Base-by-base conservation (phyloP, 1,139 yeast genomes). In the Scheffersomyces segobiensis region DNA sequence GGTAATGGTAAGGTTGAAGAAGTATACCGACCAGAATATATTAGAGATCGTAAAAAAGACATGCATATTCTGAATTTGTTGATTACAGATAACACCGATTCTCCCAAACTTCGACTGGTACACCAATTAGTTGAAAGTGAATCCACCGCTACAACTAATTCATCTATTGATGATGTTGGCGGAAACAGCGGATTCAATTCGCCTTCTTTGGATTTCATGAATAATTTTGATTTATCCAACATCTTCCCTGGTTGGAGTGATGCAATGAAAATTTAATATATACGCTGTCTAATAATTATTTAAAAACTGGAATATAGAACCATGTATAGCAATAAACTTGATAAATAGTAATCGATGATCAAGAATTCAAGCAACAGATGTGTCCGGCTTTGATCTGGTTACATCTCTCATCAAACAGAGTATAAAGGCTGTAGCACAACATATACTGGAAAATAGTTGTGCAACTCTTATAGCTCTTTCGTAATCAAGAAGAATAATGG, bases 1-100 rank as follows among this genome's bases (percentile, higher is more conserved):
- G 75, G 75, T 8, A 68, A 58, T 49, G 71, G 71, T 2, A 65
- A 64, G 53, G 70, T 70, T 8, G 54, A 55, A 46, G 73, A 70
- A 54, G 71, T 63, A 2, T 65, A 65, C 50, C 62, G 57, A 21
- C 66, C 67, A 5, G 61, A 60, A 48, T 58, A 61, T 53, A 57
- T 63, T 5, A 59, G 62, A 12, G 56, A 62, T 52, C 59, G 63
- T 49, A 48, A 48, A 19, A 62, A 58, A n/a, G 66, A 65, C 47
- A 66, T 64, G 67, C 62, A 65, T 48, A 64, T 67, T 42, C 64
- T 62, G 60, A 64, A 60, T 52, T 60, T 66, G 54, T 54, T 67
- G 24, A 56, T 59, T 2, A 56, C 59, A n/a, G 66, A 61, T 26
- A 57, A 61, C 8, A 21, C 19, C 8, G 53, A 21, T 42, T 49